Evolutionary conservation across 2,329 filamentous ascomycete genomes (phyloP).

Genomic region (Calcarisporium arbuscula): DNA sequence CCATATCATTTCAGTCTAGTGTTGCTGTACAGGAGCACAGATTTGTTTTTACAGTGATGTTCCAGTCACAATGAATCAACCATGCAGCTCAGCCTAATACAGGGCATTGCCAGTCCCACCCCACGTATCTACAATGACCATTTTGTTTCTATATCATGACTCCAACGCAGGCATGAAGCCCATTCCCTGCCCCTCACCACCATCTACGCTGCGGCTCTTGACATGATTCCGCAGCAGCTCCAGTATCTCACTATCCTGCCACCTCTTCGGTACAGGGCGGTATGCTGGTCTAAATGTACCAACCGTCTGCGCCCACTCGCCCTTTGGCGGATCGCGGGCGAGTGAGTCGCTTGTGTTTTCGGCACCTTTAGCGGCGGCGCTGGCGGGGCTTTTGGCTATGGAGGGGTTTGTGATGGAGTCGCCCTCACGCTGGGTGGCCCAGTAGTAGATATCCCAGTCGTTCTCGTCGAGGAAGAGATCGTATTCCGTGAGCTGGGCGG

Average conservation of each 20-base stretch:
- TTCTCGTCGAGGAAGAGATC: constrained; percentile 96
- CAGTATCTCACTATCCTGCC: constrained; percentile 79
- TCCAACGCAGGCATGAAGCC: constrained; percentile 50
- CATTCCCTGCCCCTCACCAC: constrained; percentile 40
- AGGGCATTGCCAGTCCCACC: no score
- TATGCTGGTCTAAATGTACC: constrained; percentile 93
- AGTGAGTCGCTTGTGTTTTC: constrained; percentile 21
- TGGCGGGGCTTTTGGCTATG: constrained; percentile 18
- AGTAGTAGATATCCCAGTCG: constrained; percentile 99
- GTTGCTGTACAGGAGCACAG: no score
- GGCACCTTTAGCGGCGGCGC: constrained; percentile 13
- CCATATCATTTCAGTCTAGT: no score
- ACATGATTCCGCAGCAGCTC: constrained; percentile 75
- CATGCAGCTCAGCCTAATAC: no score
- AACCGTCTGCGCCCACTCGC: constrained; percentile 95
- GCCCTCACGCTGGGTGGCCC: constrained; percentile 77
- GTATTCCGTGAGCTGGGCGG: constrained; percentile 71
- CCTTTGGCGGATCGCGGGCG: constrained; percentile 35
- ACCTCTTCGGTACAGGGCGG: constrained; percentile 78
- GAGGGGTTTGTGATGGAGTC: constrained; percentile 36
- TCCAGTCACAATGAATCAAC: no score
- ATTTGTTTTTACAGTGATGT: no score
- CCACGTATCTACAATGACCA: no score
- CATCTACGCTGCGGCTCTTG: constrained; percentile 45
- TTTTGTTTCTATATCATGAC: neutral